A percentile compares a stretch with the other conserved stretches of the same genome.
These are phyloP conservation scores for Paracoccidioides lutzii DNA, from an alignment of 2,329 filamentous ascomycete genomes.

Conservation along the genomic window DNA sequence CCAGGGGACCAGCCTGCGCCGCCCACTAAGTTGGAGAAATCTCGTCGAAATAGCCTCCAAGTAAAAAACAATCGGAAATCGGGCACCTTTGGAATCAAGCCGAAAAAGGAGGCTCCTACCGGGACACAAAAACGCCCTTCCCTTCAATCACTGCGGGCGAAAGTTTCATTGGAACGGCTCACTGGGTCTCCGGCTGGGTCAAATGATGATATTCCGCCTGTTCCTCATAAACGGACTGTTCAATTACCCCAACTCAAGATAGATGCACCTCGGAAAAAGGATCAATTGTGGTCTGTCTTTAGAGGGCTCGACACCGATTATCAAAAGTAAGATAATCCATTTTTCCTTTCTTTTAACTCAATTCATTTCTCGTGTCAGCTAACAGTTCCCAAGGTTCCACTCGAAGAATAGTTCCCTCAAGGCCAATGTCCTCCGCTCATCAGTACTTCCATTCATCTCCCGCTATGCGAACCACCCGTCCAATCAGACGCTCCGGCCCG, in stretches of 20 bases:
- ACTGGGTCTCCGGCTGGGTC: slow-evolving; percentile 31
- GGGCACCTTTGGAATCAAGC: slow-evolving; percentile 26
- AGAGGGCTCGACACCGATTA: slow-evolving; percentile 55
- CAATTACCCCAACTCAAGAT: slow-evolving; percentile 9
- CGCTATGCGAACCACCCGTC: slow-evolving; percentile 57
- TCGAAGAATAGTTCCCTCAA: slow-evolving; percentile 61
- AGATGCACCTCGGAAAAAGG: slow-evolving; percentile 44
- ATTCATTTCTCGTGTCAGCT: not conserved
- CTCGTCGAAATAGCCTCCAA: not conserved
- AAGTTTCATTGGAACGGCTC: slow-evolving; percentile 36
- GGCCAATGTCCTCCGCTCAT: slow-evolving; percentile 58
- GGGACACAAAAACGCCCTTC: slow-evolving; percentile 28
- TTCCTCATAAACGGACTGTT: slow-evolving; percentile 32
- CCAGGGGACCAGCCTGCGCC: not conserved
- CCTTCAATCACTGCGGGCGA: slow-evolving; percentile 27
- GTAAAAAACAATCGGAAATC: slow-evolving; percentile 1
- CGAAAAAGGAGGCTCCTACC: slow-evolving; percentile 20
- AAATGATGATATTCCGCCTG: slow-evolving; percentile 35
- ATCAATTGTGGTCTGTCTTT: slow-evolving; percentile 58
- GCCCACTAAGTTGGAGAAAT: not conserved
- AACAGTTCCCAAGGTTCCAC: slow-evolving; percentile 43
- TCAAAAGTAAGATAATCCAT: slow-evolving; percentile 40
- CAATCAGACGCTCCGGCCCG: slow-evolving; percentile 50
- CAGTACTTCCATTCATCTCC: slow-evolving; percentile 64
- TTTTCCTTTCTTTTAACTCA: slow-evolving; percentile 5